Evolutionary conservation across 1,284 basidiomycete species (phyloP), one percentile per base, ranked within the genome.

Genomic region (Malassezia sympodialis): DNA sequence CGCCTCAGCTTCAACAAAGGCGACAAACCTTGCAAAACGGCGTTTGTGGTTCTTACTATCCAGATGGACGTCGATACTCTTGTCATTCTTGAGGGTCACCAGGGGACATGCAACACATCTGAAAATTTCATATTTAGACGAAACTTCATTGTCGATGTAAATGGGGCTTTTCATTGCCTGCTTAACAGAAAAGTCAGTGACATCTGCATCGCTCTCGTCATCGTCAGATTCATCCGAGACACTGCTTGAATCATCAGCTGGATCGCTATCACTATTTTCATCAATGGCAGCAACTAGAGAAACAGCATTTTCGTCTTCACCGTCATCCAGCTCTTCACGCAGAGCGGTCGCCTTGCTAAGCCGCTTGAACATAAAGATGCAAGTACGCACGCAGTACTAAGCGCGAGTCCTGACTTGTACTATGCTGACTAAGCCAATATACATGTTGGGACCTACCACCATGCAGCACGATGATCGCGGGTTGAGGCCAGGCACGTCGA

Each of bases 41-140:
- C 55, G 48, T 27, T 41, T 39, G 40, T 56, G 54, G 11, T 39
- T 40, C 49, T 57, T 57, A 19, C 55, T 57, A 8, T 42, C 50
- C 19, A 43, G 24, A 27, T 57, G 55, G 1, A 57, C 55, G 1
- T 57, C 55, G 5, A 52, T 49, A 24, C 35, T 46, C 23, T 47
- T 57, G 1, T 57, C 50, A 24, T 41, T 57, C 19, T 51, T 50
- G 7, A 57, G 45, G 11, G 23, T 28, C 0, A 48, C 34, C 10
- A 49, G 26, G 1, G 55, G 55, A n/a, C 55, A 57, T 3, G 50
- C 43, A 4, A 51, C 50, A 23, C 55, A 57, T 4, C 55, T 44
- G 40, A 52, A 57, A 21, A 48, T 10, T 11, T 19, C 2, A 4
- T 24, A 19, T 11, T 37, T 26, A 0, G 4, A n/a, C 3, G 7